These are phyloP conservation scores for Aquilaria sinensis DNA, from an alignment of 345 rosid species.

Conservation along the genomic window DNA sequence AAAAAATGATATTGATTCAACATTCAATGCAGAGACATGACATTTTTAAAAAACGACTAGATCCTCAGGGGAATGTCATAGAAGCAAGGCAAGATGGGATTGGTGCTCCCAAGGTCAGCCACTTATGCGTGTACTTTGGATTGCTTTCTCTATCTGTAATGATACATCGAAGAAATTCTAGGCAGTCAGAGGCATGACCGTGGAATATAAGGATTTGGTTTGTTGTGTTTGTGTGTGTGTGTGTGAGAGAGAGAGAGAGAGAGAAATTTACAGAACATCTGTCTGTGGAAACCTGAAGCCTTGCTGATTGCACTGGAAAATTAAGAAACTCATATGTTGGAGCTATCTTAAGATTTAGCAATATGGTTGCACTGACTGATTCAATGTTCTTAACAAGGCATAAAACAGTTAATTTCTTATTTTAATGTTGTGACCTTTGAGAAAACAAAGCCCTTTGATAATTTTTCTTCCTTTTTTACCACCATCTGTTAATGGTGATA, in stretches of 20 bases:
- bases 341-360: too few species aligned
- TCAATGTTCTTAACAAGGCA: not conserved
- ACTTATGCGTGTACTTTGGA: not conserved
- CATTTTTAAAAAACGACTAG: slow-evolving; percentile 77
- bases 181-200: not conserved
- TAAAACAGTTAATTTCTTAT: not conserved
- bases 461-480: too few species aligned
- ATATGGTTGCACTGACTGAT: not conserved
- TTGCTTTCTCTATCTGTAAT: not conserved
- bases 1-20: too few species aligned
- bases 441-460: too few species aligned
- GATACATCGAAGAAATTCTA: too few species aligned
- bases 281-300: too few species aligned
- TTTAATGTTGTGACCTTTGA: not conserved
- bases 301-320: too few species aligned
- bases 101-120: slow-evolving; percentile 83
- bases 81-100: slow-evolving; percentile 83
- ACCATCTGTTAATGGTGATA: too few species aligned
- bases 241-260: too few species aligned
- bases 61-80: slow-evolving; percentile 67
- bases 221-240: not conserved
- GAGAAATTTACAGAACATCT: too few species aligned
- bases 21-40: slow-evolving; percentile 66
- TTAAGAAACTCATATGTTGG: too few species aligned
- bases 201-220: not conserved